phyloP scores from a whole-genome alignment of 1,139 yeast species.

The Diutina sp. region DNA sequence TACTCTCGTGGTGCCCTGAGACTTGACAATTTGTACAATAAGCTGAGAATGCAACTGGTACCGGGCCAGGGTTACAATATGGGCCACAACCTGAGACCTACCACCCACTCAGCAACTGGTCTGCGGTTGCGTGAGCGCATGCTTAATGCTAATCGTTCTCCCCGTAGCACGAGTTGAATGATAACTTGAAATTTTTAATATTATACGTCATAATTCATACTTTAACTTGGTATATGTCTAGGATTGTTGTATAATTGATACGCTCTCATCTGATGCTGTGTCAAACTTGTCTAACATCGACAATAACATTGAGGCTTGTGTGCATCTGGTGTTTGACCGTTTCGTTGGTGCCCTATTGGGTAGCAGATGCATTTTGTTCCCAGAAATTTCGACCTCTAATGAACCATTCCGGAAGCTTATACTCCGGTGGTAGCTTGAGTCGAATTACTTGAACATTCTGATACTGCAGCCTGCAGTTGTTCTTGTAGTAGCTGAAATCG shows the following conservation, averaged over 20 bases:
- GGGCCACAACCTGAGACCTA: conserved; percentile 13
- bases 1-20: conserved; percentile 5
- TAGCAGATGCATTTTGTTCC: conserved; percentile 23
- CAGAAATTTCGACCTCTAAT: conserved; percentile 46
- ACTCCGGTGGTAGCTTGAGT: conserved; percentile 48
- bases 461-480: conserved; percentile 15
- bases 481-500: conserved; percentile 26
- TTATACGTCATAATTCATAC: not conserved
- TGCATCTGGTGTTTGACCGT: not conserved
- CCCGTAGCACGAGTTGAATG: not conserved
- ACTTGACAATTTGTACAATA: conserved; percentile 30
- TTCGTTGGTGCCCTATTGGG: not conserved
- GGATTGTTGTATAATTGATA: no score
- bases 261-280: not conserved
- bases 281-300: not conserved
- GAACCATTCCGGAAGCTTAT: conserved; percentile 63
- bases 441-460: conserved; percentile 27
- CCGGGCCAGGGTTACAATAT: conserved; percentile 12
- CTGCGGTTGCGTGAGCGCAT: conserved; percentile 22
- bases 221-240: not conserved
- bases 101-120: conserved; percentile 14
- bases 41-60: conserved; percentile 23
- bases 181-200: not conserved
- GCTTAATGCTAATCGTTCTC: conserved; percentile 8
- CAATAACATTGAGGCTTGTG: not conserved